These are phyloP conservation scores for Calonectria naviculata DNA, from an alignment of 2,329 filamentous ascomycete species.

Conservation along the genomic window DNA sequence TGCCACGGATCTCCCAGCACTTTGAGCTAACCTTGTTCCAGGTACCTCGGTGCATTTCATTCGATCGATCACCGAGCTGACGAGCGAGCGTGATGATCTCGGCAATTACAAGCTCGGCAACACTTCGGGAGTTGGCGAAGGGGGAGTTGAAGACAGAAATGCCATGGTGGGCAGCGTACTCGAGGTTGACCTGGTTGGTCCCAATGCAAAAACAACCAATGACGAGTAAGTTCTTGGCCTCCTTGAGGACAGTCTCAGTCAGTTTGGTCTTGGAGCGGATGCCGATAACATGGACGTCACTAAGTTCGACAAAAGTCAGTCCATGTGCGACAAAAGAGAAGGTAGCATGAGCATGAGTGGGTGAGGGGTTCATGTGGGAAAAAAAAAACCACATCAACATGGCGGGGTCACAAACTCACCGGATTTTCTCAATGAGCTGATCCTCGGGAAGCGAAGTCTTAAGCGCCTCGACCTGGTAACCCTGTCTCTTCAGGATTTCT, in stretches of 20 bases:
- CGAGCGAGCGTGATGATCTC: constrained; percentile 94
- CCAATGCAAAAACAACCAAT: constrained; percentile 99
- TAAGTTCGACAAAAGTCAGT: constrained; percentile 48
- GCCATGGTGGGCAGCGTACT: constrained; percentile 83
- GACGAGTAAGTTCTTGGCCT: constrained; percentile 94
- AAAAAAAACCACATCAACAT: constrained; percentile 23
- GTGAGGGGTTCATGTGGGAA: constrained; percentile 15
- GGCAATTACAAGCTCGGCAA: constrained; percentile 93
- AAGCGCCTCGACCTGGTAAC: constrained; percentile 93
- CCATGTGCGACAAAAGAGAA: not conserved
- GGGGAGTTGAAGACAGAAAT: constrained; percentile 99
- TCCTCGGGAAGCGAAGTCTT: constrained; percentile 93
- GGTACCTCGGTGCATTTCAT: constrained; percentile 90
- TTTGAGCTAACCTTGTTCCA: constrained; percentile 99
- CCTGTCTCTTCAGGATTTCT: constrained; percentile 84
- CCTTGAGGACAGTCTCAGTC: constrained; percentile 82
- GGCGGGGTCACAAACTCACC: constrained; percentile 62
- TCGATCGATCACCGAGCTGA: constrained; percentile 92
- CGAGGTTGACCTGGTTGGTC: constrained; percentile 93
- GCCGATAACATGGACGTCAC: constrained; percentile 95
- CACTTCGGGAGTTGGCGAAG: constrained; percentile 96
- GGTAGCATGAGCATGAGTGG: not conserved
- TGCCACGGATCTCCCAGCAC: constrained; percentile 98
- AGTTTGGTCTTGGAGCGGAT: constrained; percentile 99
- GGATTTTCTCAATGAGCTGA: constrained; percentile 96